Evolutionary conservation across 2,329 filamentous ascomycete genomes (phyloP).

Genomic region (Colletotrichum coccodes): DNA sequence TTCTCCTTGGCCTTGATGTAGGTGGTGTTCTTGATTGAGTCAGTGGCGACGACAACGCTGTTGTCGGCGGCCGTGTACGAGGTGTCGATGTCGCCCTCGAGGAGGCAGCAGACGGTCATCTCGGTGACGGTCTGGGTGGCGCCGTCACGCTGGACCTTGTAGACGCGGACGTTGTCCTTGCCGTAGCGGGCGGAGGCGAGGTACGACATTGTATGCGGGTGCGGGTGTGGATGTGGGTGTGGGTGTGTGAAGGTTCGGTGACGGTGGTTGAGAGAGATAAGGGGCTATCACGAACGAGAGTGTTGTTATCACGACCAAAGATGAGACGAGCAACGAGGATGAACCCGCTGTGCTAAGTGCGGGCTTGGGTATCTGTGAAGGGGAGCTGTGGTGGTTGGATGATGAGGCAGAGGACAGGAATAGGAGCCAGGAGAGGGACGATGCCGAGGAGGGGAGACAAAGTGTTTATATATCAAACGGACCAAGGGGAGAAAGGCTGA

Average conservation of each 20-base stretch:
- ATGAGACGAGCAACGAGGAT: neutral
- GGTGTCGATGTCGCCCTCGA: conserved; percentile 90
- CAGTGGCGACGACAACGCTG: conserved; percentile 92
- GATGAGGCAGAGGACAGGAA: conserved; percentile 10
- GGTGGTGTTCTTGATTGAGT: conserved; percentile 97
- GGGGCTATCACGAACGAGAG: neutral
- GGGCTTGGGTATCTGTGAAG: neutral
- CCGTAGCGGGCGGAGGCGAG: conserved; percentile 78
- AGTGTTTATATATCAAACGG: conserved; percentile 20
- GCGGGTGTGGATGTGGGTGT: neutral
- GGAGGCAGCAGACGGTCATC: conserved; percentile 92
- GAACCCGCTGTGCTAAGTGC: neutral
- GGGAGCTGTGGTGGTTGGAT: neutral
- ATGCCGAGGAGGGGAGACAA: conserved; percentile 4
- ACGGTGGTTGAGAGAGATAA: neutral
- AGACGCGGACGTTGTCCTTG: conserved; percentile 98
- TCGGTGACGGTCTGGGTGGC: conserved; percentile 88
- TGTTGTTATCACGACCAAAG: neutral
- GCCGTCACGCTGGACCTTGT: conserved; percentile 88
- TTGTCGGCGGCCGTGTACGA: conserved; percentile 97
- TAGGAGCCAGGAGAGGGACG: neutral
- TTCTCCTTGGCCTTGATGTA: conserved; percentile 96
- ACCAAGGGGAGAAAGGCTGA: conserved; percentile 4
- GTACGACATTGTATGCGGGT: conserved; percentile 53
- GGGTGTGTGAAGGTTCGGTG: neutral